Conservation (phyloP, 2,329 filamentous ascomycete species). For the Pyrenophora seminiperda region DNA sequence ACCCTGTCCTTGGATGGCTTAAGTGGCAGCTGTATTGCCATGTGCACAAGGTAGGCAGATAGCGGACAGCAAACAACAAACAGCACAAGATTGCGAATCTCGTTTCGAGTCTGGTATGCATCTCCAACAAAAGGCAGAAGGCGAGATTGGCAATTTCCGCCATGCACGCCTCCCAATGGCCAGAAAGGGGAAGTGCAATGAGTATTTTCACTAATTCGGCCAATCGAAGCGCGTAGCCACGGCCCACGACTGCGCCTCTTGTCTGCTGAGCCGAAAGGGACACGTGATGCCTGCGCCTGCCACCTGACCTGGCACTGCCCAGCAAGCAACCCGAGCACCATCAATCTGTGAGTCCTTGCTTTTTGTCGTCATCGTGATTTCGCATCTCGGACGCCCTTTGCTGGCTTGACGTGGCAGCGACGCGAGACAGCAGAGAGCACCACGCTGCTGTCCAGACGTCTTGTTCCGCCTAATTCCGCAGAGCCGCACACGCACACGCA, state of each 20-base stretch:
- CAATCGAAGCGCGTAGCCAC: slow-evolving; percentile 14
- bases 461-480: slow-evolving; percentile 12
- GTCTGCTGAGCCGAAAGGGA: not conserved
- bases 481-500: slow-evolving; percentile 17
- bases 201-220: slow-evolving; percentile 1
- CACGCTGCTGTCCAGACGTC: too few species aligned
- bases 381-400: not conserved
- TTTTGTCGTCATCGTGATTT: slow-evolving; percentile 6
- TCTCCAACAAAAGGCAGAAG: slow-evolving; percentile 9
- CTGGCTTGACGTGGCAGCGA: slow-evolving; percentile 14
- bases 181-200: slow-evolving; percentile 6
- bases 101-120: slow-evolving; percentile 18
- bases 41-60: slow-evolving; percentile 10
- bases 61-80: slow-evolving; percentile 1
- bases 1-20: not conserved
- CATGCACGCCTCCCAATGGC: not conserved
- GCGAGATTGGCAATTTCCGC: slow-evolving; percentile 23
- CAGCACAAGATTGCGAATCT: slow-evolving; percentile 21
- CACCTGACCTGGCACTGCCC: slow-evolving; percentile 6
- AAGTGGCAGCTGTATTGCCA: slow-evolving; percentile 7
- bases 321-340: slow-evolving; percentile 10
- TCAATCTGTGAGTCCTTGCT: slow-evolving; percentile 6
- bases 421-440: slow-evolving; percentile 4
- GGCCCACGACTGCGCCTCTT: slow-evolving; percentile 16
- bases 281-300: not conserved